Evolutionary conservation across 192 early-diverging fungal genomes (phyloP).

Genomic region (Rhizoclosmatium globosum): DNA sequence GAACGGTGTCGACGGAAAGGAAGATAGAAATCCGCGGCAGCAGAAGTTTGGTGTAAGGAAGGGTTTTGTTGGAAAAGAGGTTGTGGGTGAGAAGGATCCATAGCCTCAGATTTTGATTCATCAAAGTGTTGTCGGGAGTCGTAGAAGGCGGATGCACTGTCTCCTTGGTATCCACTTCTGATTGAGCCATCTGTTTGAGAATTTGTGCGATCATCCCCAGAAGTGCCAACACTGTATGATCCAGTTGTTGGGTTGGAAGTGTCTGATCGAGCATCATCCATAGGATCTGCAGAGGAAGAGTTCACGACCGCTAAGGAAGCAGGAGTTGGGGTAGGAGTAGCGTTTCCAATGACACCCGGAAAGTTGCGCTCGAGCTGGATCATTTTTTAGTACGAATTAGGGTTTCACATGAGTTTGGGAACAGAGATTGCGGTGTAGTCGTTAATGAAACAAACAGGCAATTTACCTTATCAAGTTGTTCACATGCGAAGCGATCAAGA

Average conservation of each 20-base stretch:
- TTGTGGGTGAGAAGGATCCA: background rate
- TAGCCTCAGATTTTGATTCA: background rate
- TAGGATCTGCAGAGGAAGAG: slow-evolving; percentile 13
- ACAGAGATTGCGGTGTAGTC: too few relatives aligned
- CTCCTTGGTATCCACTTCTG: background rate
- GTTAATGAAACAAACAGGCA: background rate
- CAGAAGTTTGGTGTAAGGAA: background rate
- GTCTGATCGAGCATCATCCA: slow-evolving; percentile 31
- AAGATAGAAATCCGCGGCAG: background rate
- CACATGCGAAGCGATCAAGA: slow-evolving; percentile 80
- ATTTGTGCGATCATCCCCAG: background rate
- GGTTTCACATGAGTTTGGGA: background rate
- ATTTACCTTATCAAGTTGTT: slow-evolving; percentile 74
- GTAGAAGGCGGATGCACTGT: background rate
- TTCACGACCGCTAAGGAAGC: background rate
- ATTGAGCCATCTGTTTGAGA: slow-evolving; percentile 19
- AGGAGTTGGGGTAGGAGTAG: slow-evolving; percentile 14
- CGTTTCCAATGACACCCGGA: slow-evolving; percentile 18
- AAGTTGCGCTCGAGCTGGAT: slow-evolving; percentile 36
- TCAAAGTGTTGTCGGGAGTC: background rate
- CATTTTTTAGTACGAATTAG: background rate
- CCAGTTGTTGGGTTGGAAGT: slow-evolving; percentile 36
- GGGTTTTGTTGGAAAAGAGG: background rate
- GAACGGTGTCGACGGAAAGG: slow-evolving; percentile 27
- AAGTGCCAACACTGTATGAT: background rate